Conservation (phyloP, 2,329 filamentous ascomycete species). For the Escovopsis sp. region DNA sequence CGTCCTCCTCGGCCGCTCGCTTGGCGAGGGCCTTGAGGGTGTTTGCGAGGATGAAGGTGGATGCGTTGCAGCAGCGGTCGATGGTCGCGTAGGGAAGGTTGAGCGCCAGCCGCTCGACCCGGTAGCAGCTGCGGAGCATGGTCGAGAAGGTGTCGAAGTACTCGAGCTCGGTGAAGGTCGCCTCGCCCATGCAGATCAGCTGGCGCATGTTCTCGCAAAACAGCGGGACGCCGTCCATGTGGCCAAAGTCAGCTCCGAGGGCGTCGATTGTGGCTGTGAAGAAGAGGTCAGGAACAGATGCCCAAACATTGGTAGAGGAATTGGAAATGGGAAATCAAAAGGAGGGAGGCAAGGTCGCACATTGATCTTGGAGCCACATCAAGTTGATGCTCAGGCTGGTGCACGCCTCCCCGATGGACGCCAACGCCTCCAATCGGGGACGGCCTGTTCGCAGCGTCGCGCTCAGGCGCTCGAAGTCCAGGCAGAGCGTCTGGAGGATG, state of each 20-base stretch:
- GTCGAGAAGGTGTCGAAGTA: slow-evolving; percentile 25
- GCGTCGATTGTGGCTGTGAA: slow-evolving; percentile 31
- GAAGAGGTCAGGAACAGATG: no score
- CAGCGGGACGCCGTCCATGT: slow-evolving; percentile 28
- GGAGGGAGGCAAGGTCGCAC: slow-evolving; percentile 16
- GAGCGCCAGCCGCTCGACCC: slow-evolving; percentile 30
- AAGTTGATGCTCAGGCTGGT: slow-evolving; percentile 35
- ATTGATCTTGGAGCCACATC: slow-evolving; percentile 36
- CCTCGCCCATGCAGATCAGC: slow-evolving; percentile 33
- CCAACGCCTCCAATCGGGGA: slow-evolving; percentile 25
- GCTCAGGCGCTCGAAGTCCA: slow-evolving; percentile 35
- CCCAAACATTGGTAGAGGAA: no score
- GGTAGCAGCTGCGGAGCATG: slow-evolving; percentile 29
- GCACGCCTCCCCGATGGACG: slow-evolving; percentile 30
- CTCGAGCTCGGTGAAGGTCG: slow-evolving; percentile 33
- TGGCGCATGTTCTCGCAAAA: slow-evolving; percentile 28
- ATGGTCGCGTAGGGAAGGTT: slow-evolving; percentile 37
- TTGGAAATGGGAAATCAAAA: no score
- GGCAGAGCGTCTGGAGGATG: slow-evolving; percentile 29
- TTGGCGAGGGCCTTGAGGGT: slow-evolving; percentile 31
- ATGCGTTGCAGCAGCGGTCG: slow-evolving; percentile 27
- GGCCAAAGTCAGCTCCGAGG: slow-evolving; percentile 30
- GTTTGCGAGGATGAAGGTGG: slow-evolving; percentile 37
- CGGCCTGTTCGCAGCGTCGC: slow-evolving; percentile 16
- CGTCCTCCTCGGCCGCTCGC: slow-evolving; percentile 28